Base-by-base conservation (phyloP, 768 basidiomycete genomes). In the Boletus tylopilopsis region DNA sequence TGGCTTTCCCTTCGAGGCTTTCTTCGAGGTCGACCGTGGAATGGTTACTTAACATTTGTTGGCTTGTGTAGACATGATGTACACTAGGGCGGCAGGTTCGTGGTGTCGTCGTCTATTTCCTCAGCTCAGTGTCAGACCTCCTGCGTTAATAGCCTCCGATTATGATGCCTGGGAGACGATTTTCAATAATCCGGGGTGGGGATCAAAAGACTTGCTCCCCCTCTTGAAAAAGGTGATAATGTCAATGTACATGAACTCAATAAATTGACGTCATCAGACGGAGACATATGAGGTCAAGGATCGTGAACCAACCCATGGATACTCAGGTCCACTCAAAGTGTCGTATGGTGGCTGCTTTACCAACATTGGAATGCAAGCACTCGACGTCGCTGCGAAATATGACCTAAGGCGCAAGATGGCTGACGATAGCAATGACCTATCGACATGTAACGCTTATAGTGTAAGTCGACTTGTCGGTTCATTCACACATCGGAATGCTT, bases 361-460 rank as follows among this genome's bases (percentile, higher is more conserved):
- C 12, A 70, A 76, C 38, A 51, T 81, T 13, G 75, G 69, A 5
- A 63, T 70, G 19, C 66, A 82, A 24, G 79, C 76, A 47, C 66
- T 84, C 21, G 68, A 68, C 5, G 70, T 79, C 10, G 80, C 73
- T 4, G 58, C 56, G 1, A 59, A 68, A 24, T 79, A 75, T 33
- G 81, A 83, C 59, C 35, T 72, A 37, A 72, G 65, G 23, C 76
- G 80, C 19, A 62, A 58, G 4, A 55, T 54, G 2, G 71, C 72
- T 77, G 19, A 61, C 58, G 6, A 56, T 53, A 3, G 72, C 71
- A 82, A 81, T 57, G 70, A 64, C 35, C 68, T 83, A 52, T 59
- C 57, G 23, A 68, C 63, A 8, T 70, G 71, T 22, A 63, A 80
- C 57, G 62, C 59, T n/a, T 82, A 81, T 54, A 77, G 72, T 5